phyloP scores from a whole-genome alignment of 202 grass and related monocot genomes.

The Saccharum hybrid region DNA sequence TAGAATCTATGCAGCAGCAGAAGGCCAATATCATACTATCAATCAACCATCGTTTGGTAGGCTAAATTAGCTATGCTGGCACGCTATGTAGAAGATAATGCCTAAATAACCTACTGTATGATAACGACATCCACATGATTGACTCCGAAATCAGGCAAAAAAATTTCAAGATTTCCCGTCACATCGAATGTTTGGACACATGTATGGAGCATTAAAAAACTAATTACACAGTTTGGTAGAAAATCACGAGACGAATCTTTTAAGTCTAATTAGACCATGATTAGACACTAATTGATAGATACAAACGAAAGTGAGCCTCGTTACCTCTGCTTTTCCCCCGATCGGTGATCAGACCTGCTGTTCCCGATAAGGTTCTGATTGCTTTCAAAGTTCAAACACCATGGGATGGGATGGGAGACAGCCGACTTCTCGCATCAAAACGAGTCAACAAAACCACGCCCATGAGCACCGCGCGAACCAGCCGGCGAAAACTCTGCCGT shows the following conservation, averaged over 20 bases:
- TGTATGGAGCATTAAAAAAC: too few species aligned
- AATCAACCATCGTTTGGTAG: too few species aligned
- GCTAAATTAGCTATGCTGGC: background rate
- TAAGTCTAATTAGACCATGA: too few species aligned
- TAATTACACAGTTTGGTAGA: too few species aligned
- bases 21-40: too few species aligned
- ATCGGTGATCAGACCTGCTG: background rate
- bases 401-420: background rate
- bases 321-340: background rate
- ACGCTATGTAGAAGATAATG: too few species aligned
- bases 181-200: too few species aligned
- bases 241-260: too few species aligned
- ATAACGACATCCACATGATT: slow-evolving; percentile 30
- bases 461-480: background rate
- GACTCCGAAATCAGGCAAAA: slow-evolving; percentile 30
- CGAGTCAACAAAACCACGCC: too few species aligned
- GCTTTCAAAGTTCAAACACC: background rate
- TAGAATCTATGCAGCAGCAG: background rate
- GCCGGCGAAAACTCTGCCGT: background rate
- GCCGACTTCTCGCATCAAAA: slow-evolving; percentile 33
- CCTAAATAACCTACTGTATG: background rate
- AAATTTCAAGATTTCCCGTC: too few species aligned
- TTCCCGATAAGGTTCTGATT: background rate
- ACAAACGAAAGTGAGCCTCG: too few species aligned
- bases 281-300: too few species aligned